Evolutionary conservation across 2,329 filamentous ascomycete species (phyloP), one percentile per base, ranked within the genome.

Genomic region (Lasiodiplodia gonubiensis): DNA sequence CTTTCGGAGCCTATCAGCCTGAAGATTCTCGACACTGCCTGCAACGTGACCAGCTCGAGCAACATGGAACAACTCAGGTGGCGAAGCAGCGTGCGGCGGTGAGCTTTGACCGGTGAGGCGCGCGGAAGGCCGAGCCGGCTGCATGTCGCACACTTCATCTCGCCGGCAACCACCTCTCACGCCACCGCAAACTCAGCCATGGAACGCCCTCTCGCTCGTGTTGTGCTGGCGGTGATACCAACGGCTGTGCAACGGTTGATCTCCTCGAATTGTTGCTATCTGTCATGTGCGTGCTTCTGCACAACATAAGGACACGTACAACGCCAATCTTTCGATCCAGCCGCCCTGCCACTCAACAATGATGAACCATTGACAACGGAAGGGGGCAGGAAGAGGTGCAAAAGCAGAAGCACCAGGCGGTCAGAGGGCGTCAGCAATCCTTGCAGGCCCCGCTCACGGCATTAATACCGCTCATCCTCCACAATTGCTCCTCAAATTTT

Each of bases 91-190:
- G 12, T 10, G 52, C 30, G 27, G 18, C 18, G 27, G 25, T 16
- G 7, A 25, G 55, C 21, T 14, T 18, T 59, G 55, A 59, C 55
- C 55, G 55, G 55, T 30, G 37, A 18, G 5, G 54, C 21, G 51
- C 14, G 51, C 14, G 27, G 54, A 23, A 42, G 23, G 54, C 54
- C 33, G 55, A 60, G 37, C 37, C 55, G 59, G 42, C 59, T 27
- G 35, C 16, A 49, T 33, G 59, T 63, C 59, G 59, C 59, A 51
- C 59, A 35, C 46, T 16, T 63, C 57, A 60, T 61, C 42, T 49
- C 27, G 37, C 12, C n/a, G n/a, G n/a, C n/a, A n/a, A n/a, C n/a
- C n/a, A n/a, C n/a, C 42, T 61, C 57, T 63, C 59, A 63, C 59
- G 59, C 59, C 59, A 63, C 55, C 55, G 14, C 23, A 12, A 14